Evolutionary conservation across 495 filamentous ascomycete genomes (phyloP), one percentile per base, ranked within the genome.

Genomic region (Ascobolus immersus): DNA sequence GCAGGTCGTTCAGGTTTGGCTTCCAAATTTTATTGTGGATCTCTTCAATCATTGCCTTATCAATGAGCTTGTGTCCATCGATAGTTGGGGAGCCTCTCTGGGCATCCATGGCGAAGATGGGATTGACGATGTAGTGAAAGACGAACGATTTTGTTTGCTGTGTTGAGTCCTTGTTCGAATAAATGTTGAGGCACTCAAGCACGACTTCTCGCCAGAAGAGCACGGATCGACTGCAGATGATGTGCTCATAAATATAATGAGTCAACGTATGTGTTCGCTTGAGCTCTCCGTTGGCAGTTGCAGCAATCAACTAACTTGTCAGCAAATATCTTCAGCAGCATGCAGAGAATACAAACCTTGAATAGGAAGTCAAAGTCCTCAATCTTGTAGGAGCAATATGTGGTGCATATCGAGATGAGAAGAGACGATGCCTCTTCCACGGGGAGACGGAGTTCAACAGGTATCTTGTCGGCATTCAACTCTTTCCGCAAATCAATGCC

Each of bases 91-190:
- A 38, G 15, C 58, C 55, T 19, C 48, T 44, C 14, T 53, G 47
- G 28, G 91, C 73, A 52, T 99, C 89, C 80, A 89, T 92, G 2
- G 86, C 84, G 29, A 99, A 67, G 26, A 94, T 89, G 0, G 89
- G 86, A 47, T 99, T 99, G 32, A 94, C 77, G 17, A 99, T 59
- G 43, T 91, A 66, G 40, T 74, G 77, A 44, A 94, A 79, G 6
- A 80, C 65, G 49, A 91, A 99, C 19, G 79, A 82, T 51, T 94
- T 94, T 24, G 73, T 76, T 57, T 73, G 77, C 49, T 93, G 81
- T 0, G 72, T 67, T 8, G 74, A 73, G 28, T 58, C 65, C 33
- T 71, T 73, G 17, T 69, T 66, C 18, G 77, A 70, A 48, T 92
- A 96, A 2, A 89, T 59, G 28, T 93, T 81, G 21, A 94, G 66